Conservation (phyloP, 2,329 filamentous ascomycete genomes). For the Nigrospora osmanthi region DNA sequence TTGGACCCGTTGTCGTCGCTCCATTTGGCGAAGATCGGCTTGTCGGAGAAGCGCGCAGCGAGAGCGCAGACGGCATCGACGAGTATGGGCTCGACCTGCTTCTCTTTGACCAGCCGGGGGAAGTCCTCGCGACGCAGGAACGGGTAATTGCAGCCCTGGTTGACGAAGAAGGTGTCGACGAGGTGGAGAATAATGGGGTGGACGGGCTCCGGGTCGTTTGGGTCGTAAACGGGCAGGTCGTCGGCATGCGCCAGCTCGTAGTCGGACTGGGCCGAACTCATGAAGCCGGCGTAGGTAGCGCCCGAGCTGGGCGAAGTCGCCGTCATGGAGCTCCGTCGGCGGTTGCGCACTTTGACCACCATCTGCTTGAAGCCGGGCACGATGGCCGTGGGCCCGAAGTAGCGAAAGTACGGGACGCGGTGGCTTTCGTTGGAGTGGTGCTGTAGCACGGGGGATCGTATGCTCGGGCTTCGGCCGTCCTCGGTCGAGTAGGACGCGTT, state of each 20-base stretch:
- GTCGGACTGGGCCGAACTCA: slow-evolving; percentile 34
- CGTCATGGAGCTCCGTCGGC: slow-evolving; percentile 54
- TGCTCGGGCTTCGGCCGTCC: slow-evolving; percentile 27
- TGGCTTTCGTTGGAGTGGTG: slow-evolving; percentile 46
- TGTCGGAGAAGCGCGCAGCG: slow-evolving; percentile 71
- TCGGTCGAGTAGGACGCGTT: slow-evolving; percentile 31
- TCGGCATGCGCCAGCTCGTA: slow-evolving; percentile 35
- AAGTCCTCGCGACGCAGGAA: slow-evolving; percentile 71
- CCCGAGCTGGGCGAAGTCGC: slow-evolving; percentile 39
- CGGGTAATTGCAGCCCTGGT: slow-evolving; percentile 79
- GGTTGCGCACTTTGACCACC: slow-evolving; percentile 68
- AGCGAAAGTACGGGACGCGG: slow-evolving; percentile 80
- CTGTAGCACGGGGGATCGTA: slow-evolving; percentile 37
- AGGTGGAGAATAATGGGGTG: slow-evolving; percentile 69
- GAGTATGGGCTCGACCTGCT: slow-evolving; percentile 73
- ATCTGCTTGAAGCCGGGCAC: slow-evolving; percentile 90
- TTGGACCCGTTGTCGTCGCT: slow-evolving; percentile 39
- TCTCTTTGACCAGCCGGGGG: slow-evolving; percentile 68
- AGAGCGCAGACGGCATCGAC: slow-evolving; percentile 82
- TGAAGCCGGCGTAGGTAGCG: slow-evolving; percentile 19
- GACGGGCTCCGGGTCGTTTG: slow-evolving; percentile 60
- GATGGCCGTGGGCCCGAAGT: slow-evolving; percentile 86
- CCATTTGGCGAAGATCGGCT: slow-evolving; percentile 41
- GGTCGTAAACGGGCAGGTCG: slow-evolving; percentile 68
- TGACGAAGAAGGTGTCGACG: slow-evolving; percentile 71